Conservation (phyloP, 148 eudicot genomes). For the Nepenthes mirabilis region DNA sequence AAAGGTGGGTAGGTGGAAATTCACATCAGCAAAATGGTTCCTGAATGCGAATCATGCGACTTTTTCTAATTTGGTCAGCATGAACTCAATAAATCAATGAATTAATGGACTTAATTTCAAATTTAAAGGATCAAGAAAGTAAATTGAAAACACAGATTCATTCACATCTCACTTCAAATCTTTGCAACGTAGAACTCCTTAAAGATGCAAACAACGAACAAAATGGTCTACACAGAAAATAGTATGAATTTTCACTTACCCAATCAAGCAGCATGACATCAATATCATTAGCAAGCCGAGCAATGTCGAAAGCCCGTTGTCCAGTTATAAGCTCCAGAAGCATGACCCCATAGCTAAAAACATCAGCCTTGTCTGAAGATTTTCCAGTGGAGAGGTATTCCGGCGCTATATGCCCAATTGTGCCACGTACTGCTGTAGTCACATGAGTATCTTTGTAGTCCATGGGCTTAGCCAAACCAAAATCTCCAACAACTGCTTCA, state of each 20-base stretch:
- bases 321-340: conserved; percentile 61
- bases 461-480: conserved; percentile 56
- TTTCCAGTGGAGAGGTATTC: conserved; percentile 51
- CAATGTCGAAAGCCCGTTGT: conserved; percentile 55
- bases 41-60: too few species aligned
- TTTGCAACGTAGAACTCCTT: too few species aligned
- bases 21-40: too few species aligned
- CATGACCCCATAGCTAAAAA: conserved; percentile 58
- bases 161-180: too few species aligned
- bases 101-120: too few species aligned
- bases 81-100: too few species aligned
- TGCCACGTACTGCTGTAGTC: conserved; percentile 51
- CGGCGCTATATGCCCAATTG: conserved; percentile 60
- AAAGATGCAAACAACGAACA: too few species aligned
- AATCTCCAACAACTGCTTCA: conserved; percentile 63
- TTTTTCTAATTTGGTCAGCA: too few species aligned
- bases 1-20: too few species aligned
- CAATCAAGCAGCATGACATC: conserved; percentile 53
- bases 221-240: neutral
- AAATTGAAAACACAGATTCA: too few species aligned
- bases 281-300: conserved; percentile 48
- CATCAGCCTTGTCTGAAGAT: conserved; percentile 57
- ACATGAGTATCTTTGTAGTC: conserved; percentile 57
- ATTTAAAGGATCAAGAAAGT: too few species aligned
- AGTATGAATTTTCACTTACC: conserved; percentile 21